Base-by-base conservation (phyloP, 805 yeast species). In the Sungouiozyma ichnusensis region DNA sequence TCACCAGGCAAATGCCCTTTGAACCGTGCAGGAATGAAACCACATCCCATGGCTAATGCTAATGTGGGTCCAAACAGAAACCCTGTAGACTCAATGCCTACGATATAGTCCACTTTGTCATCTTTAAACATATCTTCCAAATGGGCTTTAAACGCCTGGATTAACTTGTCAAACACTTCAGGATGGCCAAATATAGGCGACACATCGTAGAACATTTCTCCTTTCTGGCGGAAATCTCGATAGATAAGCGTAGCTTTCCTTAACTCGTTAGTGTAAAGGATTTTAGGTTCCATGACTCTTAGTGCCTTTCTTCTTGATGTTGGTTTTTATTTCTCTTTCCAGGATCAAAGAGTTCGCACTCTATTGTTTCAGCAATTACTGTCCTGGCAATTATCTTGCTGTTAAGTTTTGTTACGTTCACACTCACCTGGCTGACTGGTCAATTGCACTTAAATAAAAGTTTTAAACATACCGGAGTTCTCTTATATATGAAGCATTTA, bases 1-100 rank as follows among this genome's bases (percentile, higher is more conserved):
- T 79, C 76, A 52, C 98, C 97, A 38, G 98, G 97, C 51, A 92
- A 73, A 67, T 92, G 92, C 43, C 97, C 97, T 43, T 79, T 78
- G 69, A 92, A 92, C 72, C 98, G 84, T 36, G 92, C 81, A n/a
- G 98, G 97, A 40, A 90, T 83, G 55, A 90, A 90, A 4, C 96
- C 92, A 32, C 88, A 86, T 46, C 81, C 80, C 45, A 92, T 65
- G 43, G 84, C 88, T 48, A 92, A 72, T 6, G 98, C 97, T 52
- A 90, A 71, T 24, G 97, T 70, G 33, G 98, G 98, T 6, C 97
- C 98, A 57, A 90, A 88, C 43, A 90, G 71, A 62, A 90, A 90
- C 2, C 97, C 98, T 65, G 98, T 81, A 39, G 96, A 84, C 65
- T 92, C 98, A 49, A 92, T 73, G 36, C 97, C 97, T 37, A 92